Percentiles rank a stretch among this genome's conserved stretches.
These are phyloP conservation scores for Metschnikowia picachoensis DNA, from an alignment of 805 yeast genomes.

Conservation along the genomic window DNA sequence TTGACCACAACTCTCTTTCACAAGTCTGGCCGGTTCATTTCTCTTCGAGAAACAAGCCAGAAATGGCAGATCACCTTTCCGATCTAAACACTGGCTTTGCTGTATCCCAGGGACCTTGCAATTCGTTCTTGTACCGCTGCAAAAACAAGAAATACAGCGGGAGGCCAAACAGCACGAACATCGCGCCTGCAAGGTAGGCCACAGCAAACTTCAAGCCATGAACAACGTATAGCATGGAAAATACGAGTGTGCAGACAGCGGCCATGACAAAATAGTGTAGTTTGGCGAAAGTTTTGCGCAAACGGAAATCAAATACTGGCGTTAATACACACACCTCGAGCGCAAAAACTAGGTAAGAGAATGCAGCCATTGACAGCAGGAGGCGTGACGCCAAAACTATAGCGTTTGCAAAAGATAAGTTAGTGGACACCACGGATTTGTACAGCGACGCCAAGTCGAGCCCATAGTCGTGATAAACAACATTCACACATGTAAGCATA, in stretches of 20 bases:
- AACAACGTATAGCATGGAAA: constrained; percentile 26
- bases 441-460: constrained; percentile 39
- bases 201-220: constrained; percentile 43
- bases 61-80: not conserved
- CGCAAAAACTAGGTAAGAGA: constrained; percentile 74
- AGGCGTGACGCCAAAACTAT: constrained; percentile 89
- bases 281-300: constrained; percentile 39
- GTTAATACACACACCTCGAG: constrained; percentile 68
- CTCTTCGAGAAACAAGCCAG: no score
- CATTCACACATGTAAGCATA: constrained; percentile 69
- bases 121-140: constrained; percentile 77
- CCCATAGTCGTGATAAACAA: constrained; percentile 66
- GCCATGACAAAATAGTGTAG: constrained; percentile 24
- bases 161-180: constrained; percentile 41
- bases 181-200: constrained; percentile 43
- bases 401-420: constrained; percentile 78
- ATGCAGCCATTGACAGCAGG: constrained; percentile 67
- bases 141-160: constrained; percentile 69
- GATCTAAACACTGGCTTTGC: constrained; percentile 60
- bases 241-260: constrained; percentile 21
- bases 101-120: constrained; percentile 92
- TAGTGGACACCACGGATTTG: constrained; percentile 67
- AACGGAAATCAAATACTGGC: constrained; percentile 64
- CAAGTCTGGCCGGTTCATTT: no score
- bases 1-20: no score